Base-by-base conservation (phyloP, 2,329 filamentous ascomycete genomes). In the Hyphodiscus sp. region DNA sequence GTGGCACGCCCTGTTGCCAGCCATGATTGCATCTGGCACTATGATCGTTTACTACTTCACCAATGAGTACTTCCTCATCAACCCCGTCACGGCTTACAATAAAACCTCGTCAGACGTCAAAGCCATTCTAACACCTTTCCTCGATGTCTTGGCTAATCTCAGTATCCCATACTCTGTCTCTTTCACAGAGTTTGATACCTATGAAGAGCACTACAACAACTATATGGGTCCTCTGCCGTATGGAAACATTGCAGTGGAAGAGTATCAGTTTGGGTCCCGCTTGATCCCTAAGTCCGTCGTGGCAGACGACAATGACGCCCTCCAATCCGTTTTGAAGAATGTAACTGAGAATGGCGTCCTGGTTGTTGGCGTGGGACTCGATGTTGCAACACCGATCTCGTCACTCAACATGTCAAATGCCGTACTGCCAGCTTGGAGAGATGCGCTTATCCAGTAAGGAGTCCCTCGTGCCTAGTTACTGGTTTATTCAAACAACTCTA, bases 1-100 rank as follows among this genome's bases (percentile, higher is more conserved):
- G 13, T 82, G 77, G 59, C 72, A 76, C 42, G 50, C 59, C 42
- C 64, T 61, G 19, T 70, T 81, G 0, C 73, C 76, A 1, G 65
- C 63, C 2, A 73, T 80, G 53, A 70, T 77, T 16, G 77, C 79
- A 55, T 68, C 73, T 1, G 80, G 79, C 10, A 70, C 71, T 19
- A 76, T 74, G 69, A 66, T 71, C 26, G 67, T 75, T n/a, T 81
- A 76, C 65, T 72, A 71, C 57, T 73, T 78, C 56, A 75, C 70
- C 51, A 73, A 73, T 57, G 63, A 66, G 13, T 70, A 70, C 59
- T 81, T 82, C 65, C 58, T 64, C 45, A 73, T 81, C 44, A 65
- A 69, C 2, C 73, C 74, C 3, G 58, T 79, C 23, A 80, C 74
- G 0, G 75, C 70, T 1, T 79, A 75, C 41, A 71, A 73, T 60